Base-by-base conservation (phyloP, 129 eudicot genomes). In the Flaveria bidentis region DNA sequence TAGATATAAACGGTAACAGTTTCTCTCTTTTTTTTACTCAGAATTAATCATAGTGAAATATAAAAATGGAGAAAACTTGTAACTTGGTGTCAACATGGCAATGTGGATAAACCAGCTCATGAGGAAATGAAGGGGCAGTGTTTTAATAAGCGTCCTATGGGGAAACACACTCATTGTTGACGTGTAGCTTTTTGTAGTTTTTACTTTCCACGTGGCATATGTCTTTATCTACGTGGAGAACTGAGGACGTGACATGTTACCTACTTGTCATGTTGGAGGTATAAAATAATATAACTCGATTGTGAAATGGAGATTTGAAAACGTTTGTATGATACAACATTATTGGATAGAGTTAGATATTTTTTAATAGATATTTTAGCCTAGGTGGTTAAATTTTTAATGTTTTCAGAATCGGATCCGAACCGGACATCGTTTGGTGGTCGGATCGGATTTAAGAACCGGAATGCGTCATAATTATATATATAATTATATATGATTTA, bases 91-190 rank as follows among this genome's bases (percentile, higher is more conserved):
- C 33, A 3, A 64, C 6, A 23, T 64, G 69, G 47, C 69, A 6
- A 13, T 25, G n/a, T 30, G 69, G 69, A 64, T 64, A 64, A 64
- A 64, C 69, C 69, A 64, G 14, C 49, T 33, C 69, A 33, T 64
- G 25, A 30, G 22, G 47, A 15, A 30, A 33, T 33, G 47, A 22
- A 64, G 9, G 47, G 47, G 12, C 69, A 28, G 42, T 33, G 45
- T 30, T 62, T 62, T 46, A 33, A 64, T 33, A 30, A 12, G 25
- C 47, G 69, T 25, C 49, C n/a, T 16, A 33, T 33, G 47, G 69
- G 23, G 17, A 23, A 2, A 33, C 11, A 64, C 47, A 9, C 4
- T 64, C 44, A 33, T 13, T 4, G 46, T 23, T 64, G 69, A 64
- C 46, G 12, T 64, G 69, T 16, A 33, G 17, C 14, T 33, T 33